Conservation (phyloP, 2,329 filamentous ascomycete genomes). For the Pseudopithomyces maydicus region DNA sequence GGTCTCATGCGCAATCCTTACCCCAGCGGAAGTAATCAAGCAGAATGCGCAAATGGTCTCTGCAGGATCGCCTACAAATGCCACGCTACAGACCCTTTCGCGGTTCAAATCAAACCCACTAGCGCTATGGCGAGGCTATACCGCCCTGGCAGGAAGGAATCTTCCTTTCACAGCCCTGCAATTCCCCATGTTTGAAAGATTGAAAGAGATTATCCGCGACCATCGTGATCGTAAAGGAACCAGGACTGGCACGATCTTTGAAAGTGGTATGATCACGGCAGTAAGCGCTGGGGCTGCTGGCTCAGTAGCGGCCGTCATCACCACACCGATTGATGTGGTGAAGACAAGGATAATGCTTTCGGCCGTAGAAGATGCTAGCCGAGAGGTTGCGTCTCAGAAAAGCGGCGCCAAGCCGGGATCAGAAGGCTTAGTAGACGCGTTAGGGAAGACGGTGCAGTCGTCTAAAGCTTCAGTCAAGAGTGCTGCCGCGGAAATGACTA, state of each 20-base stretch:
- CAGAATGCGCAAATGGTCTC: slow-evolving; percentile 88
- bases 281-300: slow-evolving; percentile 75
- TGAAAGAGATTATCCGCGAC: slow-evolving; percentile 61
- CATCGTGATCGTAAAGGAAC: slow-evolving; percentile 47
- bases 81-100: slow-evolving; percentile 62
- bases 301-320: slow-evolving; percentile 76
- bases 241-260: slow-evolving; percentile 56
- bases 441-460: slow-evolving; percentile 45
- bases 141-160: slow-evolving; percentile 80
- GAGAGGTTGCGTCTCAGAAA: slow-evolving; percentile 16
- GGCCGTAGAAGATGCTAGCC: slow-evolving; percentile 30
- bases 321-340: slow-evolving; percentile 86
- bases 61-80: slow-evolving; percentile 43
- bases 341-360: slow-evolving; percentile 89
- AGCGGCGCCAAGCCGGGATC: slow-evolving; percentile 16
- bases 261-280: slow-evolving; percentile 74
- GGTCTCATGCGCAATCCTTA: slow-evolving; percentile 83
- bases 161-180: slow-evolving; percentile 86
- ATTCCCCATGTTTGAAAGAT: slow-evolving; percentile 82
- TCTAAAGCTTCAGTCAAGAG: slow-evolving; percentile 38
- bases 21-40: slow-evolving; percentile 88
- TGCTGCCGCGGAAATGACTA: slow-evolving; percentile 31
- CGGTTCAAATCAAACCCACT: slow-evolving; percentile 62
- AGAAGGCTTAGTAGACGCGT: slow-evolving; percentile 44
- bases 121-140: slow-evolving; percentile 72